These are phyloP conservation scores for Phytophthora melonis DNA, from an alignment of 352 stramenopile species.

Conservation along the genomic window DNA sequence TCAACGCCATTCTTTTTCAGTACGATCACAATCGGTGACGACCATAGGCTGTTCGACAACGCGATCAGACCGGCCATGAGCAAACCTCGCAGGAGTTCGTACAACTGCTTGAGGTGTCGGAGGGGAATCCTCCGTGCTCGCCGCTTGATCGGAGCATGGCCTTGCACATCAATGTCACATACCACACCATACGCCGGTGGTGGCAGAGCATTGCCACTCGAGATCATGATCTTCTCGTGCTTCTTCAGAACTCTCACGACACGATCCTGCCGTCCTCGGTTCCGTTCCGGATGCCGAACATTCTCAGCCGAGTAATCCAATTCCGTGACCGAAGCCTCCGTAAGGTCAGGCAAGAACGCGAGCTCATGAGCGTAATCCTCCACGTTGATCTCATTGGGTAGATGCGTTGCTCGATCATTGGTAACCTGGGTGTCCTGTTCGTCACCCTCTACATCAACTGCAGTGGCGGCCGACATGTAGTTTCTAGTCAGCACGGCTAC, in stretches of 20 bases:
- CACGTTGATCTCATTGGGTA: background rate
- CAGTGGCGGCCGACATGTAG: too few species aligned
- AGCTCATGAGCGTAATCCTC: conserved; percentile 1
- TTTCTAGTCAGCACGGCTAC: too few species aligned
- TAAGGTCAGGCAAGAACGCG: background rate
- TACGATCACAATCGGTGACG: background rate
- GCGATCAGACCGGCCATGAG: too few species aligned
- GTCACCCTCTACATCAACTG: too few species aligned
- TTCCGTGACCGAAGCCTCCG: background rate
- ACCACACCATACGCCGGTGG: background rate
- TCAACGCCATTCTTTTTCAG: conserved; percentile 2
- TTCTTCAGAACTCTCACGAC: background rate
- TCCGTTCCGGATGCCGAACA: background rate
- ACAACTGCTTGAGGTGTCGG: too few species aligned
- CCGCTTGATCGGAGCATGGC: background rate
- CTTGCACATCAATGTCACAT: background rate
- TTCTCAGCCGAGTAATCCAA: conserved; percentile 2
- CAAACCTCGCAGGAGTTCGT: background rate
- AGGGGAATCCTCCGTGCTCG: background rate
- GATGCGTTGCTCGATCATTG: too few species aligned
- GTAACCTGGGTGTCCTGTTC: too few species aligned
- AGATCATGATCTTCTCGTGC: background rate
- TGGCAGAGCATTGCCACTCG: background rate
- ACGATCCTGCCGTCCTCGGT: background rate
- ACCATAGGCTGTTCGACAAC: background rate